phyloP scores from a whole-genome alignment of 352 stramenopile genomes.

The Blastocystis sp. region DNA sequence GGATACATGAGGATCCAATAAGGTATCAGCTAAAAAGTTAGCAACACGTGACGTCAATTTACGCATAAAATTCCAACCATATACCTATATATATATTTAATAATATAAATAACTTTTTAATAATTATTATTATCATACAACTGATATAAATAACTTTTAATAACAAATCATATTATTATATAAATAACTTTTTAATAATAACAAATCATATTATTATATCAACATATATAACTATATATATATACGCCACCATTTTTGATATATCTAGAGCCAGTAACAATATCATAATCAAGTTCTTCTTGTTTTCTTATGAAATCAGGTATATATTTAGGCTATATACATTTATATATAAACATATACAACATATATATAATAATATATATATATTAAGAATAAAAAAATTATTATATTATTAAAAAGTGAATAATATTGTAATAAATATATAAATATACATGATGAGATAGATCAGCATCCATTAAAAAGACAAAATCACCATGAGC shows the following conservation, averaged over 20 bases:
- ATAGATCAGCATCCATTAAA: constrained; percentile 93
- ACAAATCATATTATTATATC: no score
- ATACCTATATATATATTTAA: constrained; percentile 53
- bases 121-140: not conserved
- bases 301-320: constrained; percentile 49
- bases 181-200: no score
- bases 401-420: constrained; percentile 5
- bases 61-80: constrained; percentile 77
- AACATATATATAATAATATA: no score
- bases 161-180: no score
- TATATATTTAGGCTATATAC: constrained; percentile 79
- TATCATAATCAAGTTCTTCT: constrained; percentile 52
- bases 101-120: not conserved
- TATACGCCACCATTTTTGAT: constrained; percentile 66
- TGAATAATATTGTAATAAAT: not conserved
- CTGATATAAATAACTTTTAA: not conserved
- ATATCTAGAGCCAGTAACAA: constrained; percentile 87
- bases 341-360: no score
- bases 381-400: no score
- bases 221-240: constrained; percentile 18
- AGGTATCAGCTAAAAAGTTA: constrained; percentile 84
- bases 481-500: constrained; percentile 69
- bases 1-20: constrained; percentile 74
- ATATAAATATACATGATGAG: constrained; percentile 62
- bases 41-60: constrained; percentile 84